Percentiles rank a stretch among this genome's conserved stretches.
These are phyloP conservation scores for Hygrophila difformis DNA, from an alignment of 257 asterid species.

Conservation along the genomic window DNA sequence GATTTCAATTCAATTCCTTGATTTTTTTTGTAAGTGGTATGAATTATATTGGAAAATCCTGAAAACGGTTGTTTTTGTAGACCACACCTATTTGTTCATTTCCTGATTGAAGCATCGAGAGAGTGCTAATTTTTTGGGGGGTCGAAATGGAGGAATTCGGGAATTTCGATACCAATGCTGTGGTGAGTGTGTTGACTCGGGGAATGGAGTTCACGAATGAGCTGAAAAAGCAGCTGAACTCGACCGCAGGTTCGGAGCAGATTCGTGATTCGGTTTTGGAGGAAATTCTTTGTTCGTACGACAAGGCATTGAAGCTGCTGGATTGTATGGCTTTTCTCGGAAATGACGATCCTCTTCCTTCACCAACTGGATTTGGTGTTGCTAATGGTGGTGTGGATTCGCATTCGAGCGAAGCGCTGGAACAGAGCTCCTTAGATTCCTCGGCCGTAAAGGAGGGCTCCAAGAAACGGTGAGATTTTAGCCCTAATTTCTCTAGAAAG, in stretches of 20 bases:
- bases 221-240: conserved; percentile 23
- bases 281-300: conserved; percentile 30
- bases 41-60: too few species aligned
- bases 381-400: neutral
- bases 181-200: conserved; percentile 21
- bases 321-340: conserved; percentile 10
- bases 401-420: too few species aligned
- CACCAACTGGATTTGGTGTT: neutral
- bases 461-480: conserved; percentile 23
- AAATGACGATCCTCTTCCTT: neutral
- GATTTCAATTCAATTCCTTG: too few species aligned
- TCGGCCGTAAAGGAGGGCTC: neutral
- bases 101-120: too few species aligned
- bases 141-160: too few species aligned
- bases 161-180: conserved; percentile 13
- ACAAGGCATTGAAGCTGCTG: conserved; percentile 26
- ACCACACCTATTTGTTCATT: too few species aligned
- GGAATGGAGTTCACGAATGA: conserved; percentile 23
- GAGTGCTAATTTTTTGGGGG: too few species aligned
- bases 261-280: conserved; percentile 14
- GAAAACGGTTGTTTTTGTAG: too few species aligned
- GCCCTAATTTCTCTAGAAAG: too few species aligned
- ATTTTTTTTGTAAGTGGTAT: too few species aligned
- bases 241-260: conserved; percentile 9
- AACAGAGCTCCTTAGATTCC: conserved; percentile 14